Percentiles rank a stretch among this genome's conserved stretches.
phyloP scores from a whole-genome alignment of 371 early-diverging fungal species.

The Mucor mucedo region DNA sequence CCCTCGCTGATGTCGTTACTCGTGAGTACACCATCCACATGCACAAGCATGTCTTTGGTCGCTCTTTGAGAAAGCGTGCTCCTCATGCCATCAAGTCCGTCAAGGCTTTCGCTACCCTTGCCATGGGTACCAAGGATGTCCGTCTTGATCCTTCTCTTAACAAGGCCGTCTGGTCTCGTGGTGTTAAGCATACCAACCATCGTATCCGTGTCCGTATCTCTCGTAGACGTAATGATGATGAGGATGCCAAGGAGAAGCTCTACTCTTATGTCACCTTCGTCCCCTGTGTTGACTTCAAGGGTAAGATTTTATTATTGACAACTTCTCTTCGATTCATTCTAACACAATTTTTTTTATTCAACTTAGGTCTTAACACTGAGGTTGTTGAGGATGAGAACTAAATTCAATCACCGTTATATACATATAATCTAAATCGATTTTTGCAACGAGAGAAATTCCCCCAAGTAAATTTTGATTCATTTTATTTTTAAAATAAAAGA shows the following conservation, averaged over 20 bases:
- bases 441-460: no score
- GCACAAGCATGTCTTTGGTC: constrained; percentile 85
- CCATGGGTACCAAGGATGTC: constrained; percentile 90
- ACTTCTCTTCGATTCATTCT: background rate
- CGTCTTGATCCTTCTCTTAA: constrained; percentile 81
- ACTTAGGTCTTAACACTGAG: constrained; percentile 21
- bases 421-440: no score
- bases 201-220: constrained; percentile 92
- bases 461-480: no score
- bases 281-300: constrained; percentile 85
- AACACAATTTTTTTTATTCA: background rate
- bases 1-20: constrained; percentile 77
- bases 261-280: constrained; percentile 90
- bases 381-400: constrained; percentile 24
- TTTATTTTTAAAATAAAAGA: no score
- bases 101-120: constrained; percentile 82
- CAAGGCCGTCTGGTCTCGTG: constrained; percentile 87
- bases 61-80: constrained; percentile 95
- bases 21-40: constrained; percentile 96
- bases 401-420: background rate
- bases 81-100: constrained; percentile 93
- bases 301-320: constrained; percentile 33
- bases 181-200: constrained; percentile 90
- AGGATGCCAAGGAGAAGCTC: constrained; percentile 93
- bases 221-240: constrained; percentile 93